Evolutionary conservation across 1,284 basidiomycete genomes (phyloP).

Genomic region (Ustanciosporium gigantosporum): DNA sequence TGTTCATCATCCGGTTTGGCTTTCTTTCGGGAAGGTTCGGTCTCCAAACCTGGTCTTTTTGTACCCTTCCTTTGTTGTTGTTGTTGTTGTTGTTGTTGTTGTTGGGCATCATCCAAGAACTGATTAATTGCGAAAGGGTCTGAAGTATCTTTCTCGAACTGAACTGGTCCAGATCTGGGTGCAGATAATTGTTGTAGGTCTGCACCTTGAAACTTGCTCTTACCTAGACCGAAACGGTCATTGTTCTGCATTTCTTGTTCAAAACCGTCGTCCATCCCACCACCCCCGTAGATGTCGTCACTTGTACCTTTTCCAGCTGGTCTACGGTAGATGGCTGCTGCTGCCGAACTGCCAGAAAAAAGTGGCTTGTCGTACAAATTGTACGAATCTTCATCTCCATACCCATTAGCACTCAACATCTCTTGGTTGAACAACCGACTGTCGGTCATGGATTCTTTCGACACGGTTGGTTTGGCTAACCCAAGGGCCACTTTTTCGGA

Average conservation of each 20-base stretch:
- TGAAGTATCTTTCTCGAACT: conserved; percentile 93
- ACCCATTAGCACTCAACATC: conserved; percentile 70
- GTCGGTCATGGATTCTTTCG: conserved; percentile 88
- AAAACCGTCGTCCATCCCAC: conserved; percentile 92
- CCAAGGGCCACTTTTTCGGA: conserved; percentile 98
- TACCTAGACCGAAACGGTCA: conserved; percentile 87
- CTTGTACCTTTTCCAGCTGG: conserved; percentile 68
- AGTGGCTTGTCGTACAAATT: conserved; percentile 91
- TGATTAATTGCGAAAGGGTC: conserved; percentile 98
- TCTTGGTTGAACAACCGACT: conserved; percentile 97
- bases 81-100: too few species aligned
- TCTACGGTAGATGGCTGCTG: conserved; percentile 96
- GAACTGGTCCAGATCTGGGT: conserved; percentile 74
- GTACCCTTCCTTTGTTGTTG: conserved; percentile 90
- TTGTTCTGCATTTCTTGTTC: conserved; percentile 86
- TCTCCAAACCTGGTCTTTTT: conserved; percentile 65
- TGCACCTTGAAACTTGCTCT: conserved; percentile 80
- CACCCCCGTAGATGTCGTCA: conserved; percentile 71
- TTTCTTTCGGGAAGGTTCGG: conserved; percentile 8
- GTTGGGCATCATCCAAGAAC: conserved; percentile 87
- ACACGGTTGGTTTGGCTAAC: conserved; percentile 89
- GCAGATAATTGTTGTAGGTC: conserved; percentile 68
- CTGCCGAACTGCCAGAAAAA: conserved; percentile 92
- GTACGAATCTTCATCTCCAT: conserved; percentile 90
- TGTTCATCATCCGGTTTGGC: conserved; percentile 5